These are phyloP conservation scores for Amphicarpaea edgeworthii DNA, from an alignment of 306 rosid genomes.

Conservation along the genomic window DNA sequence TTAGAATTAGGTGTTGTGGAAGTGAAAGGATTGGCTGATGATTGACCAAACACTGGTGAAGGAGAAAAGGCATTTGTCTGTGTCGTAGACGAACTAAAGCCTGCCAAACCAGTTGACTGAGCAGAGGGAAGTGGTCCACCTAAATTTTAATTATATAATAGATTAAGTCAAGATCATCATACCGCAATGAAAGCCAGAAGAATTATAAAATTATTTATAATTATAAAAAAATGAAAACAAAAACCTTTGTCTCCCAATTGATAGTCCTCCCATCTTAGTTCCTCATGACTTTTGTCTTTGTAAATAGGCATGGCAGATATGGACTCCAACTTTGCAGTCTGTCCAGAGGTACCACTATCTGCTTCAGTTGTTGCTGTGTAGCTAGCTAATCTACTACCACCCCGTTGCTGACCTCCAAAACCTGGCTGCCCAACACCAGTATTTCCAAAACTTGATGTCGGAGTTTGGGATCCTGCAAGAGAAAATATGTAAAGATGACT, in stretches of 20 bases:
- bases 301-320: slow-evolving; percentile 92
- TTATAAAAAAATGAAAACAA: background rate
- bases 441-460: slow-evolving; percentile 67
- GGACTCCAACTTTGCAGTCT: slow-evolving; percentile 80
- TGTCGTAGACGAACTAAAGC: slow-evolving; percentile 63
- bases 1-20: slow-evolving; percentile 62
- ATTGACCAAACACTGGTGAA: slow-evolving; percentile 65
- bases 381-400: slow-evolving; percentile 80
- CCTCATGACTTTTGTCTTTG: slow-evolving; percentile 96
- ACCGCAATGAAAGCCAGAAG: slow-evolving; percentile 6
- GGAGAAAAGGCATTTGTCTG: slow-evolving; percentile 67
- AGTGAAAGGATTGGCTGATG: slow-evolving; percentile 74
- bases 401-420: slow-evolving; percentile 85
- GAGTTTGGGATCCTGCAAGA: slow-evolving; percentile 72
- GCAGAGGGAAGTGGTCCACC: slow-evolving; percentile 85
- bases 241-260: slow-evolving; percentile 92
- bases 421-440: slow-evolving; percentile 71
- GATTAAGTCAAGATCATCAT: slow-evolving; percentile 20
- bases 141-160: slow-evolving; percentile 49
- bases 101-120: slow-evolving; percentile 58
- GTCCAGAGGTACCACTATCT: slow-evolving; percentile 67
- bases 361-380: slow-evolving; percentile 82
- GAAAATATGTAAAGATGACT: slow-evolving; percentile 29
- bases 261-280: slow-evolving; percentile 98
- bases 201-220: background rate